Evolutionary conservation across 2,329 filamentous ascomycete genomes (phyloP).

Genomic region (Colletotrichum lupini): DNA sequence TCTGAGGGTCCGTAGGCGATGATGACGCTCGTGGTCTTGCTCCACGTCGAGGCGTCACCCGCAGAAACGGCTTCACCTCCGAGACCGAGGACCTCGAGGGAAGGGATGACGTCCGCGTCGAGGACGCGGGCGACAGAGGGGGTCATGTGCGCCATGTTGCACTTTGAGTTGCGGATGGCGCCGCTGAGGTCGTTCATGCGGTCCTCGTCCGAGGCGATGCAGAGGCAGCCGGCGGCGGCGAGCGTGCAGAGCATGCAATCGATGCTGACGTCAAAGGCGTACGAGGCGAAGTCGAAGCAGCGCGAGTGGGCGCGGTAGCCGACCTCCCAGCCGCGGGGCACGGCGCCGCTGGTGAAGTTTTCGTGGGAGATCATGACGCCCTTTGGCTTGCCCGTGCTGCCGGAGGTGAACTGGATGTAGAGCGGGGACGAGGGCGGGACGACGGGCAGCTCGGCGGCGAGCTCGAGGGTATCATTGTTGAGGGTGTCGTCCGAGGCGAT

Average conservation of each 20-base stretch:
- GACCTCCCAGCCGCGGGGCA: constrained; percentile 54
- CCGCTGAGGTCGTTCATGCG: constrained; percentile 62
- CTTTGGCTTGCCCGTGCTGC: constrained; percentile 73
- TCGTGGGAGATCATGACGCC: constrained; percentile 65
- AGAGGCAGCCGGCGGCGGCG: constrained; percentile 60
- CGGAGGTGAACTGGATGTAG: constrained; percentile 73
- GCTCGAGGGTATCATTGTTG: constrained; percentile 22
- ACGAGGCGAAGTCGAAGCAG: constrained; percentile 61
- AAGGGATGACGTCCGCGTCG: constrained; percentile 57
- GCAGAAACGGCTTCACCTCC: constrained; percentile 65
- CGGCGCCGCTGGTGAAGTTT: constrained; percentile 58
- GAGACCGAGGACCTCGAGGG: constrained; percentile 58
- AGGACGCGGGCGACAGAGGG: constrained; percentile 61
- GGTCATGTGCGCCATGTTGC: constrained; percentile 63
- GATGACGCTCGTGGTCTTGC: constrained; percentile 56
- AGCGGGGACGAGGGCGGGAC: constrained; percentile 57
- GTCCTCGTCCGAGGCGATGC: constrained; percentile 65
- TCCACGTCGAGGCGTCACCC: constrained; percentile 60
- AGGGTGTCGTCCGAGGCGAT: constrained; percentile 42
- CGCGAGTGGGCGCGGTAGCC: constrained; percentile 54
- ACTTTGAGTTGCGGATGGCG: constrained; percentile 54
- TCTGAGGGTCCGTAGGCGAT: constrained; percentile 66
- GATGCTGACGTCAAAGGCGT: constrained; percentile 66
- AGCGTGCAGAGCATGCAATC: constrained; percentile 66
- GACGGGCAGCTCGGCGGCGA: constrained; percentile 41